These are phyloP conservation scores for Botryotinia calthae DNA, from an alignment of 2,329 filamentous ascomycete species.

Conservation along the genomic window DNA sequence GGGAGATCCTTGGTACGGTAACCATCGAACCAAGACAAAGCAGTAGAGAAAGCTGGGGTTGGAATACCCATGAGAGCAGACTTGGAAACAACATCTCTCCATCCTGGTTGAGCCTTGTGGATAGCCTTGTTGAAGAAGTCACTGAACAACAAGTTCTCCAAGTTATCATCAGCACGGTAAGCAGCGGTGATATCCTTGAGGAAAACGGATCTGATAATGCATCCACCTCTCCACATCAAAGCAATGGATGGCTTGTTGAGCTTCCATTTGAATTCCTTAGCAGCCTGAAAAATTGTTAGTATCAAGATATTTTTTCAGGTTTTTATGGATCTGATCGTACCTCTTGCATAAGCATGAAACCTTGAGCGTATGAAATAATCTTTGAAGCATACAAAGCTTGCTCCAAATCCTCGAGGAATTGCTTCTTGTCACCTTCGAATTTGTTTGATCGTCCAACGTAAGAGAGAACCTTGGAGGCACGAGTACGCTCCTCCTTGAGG, in stretches of 20 bases:
- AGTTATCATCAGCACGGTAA: conserved; percentile 89
- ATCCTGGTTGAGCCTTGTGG: conserved; percentile 89
- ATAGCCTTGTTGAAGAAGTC: conserved; percentile 99
- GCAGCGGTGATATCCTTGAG: conserved; percentile 98
- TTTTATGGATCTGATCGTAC: conserved; percentile 45
- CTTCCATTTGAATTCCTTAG: conserved; percentile 96
- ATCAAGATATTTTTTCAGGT: conserved; percentile 12
- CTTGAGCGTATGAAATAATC: conserved; percentile 99
- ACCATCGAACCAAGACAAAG: conserved; percentile 97
- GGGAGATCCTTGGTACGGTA: conserved; percentile 97
- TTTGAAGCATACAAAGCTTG: conserved; percentile 99
- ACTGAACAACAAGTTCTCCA: conserved; percentile 97
- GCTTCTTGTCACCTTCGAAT: conserved; percentile 86
- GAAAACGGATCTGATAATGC: conserved; percentile 99
- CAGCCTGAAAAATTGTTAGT: conserved; percentile 59
- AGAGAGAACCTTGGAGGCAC: conserved; percentile 74
- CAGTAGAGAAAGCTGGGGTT: conserved; percentile 93
- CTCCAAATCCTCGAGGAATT: conserved; percentile 96
- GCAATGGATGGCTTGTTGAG: conserved; percentile 99
- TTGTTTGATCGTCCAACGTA: conserved; percentile 70
- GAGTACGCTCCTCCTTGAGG: conserved; percentile 88
- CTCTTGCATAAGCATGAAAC: conserved; percentile 99
- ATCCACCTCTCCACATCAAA: conserved; percentile 99
- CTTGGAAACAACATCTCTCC: conserved; percentile 90
- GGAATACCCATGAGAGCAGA: conserved; percentile 92